These are phyloP conservation scores for Rhodocollybia butyracea DNA, from an alignment of 768 basidiomycete genomes.

Conservation along the genomic window DNA sequence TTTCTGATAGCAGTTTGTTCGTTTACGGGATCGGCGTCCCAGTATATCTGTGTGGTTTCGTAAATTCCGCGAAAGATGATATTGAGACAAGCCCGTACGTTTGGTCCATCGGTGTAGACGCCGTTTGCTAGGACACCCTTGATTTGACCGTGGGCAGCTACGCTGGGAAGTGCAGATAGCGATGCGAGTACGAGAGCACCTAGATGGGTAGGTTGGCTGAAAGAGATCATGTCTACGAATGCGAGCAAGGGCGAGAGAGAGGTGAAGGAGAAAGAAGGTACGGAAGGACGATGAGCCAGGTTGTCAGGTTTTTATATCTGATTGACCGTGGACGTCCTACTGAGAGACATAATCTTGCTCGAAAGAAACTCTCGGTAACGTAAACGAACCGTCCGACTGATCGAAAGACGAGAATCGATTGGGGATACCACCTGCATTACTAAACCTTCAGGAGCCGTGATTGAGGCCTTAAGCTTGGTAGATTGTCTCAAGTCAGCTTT, in stretches of 20 bases:
- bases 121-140: constrained; percentile 3
- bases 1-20: constrained; percentile 3
- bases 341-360: no score
- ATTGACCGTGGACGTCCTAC: no score
- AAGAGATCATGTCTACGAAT: background rate
- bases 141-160: background rate
- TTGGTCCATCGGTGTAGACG: background rate
- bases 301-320: no score
- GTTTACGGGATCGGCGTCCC: constrained; percentile 7
- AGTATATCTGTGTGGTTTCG: constrained; percentile 6
- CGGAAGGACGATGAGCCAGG: background rate
- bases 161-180: background rate
- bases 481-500: no score
- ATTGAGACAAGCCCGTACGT: background rate
- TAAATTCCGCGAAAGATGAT: background rate
- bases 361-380: no score
- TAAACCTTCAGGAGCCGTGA: no score
- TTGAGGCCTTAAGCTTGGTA: no score
- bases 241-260: background rate
- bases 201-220: background rate
- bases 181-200: background rate
- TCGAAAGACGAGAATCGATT: no score
- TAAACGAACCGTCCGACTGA: no score
- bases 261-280: background rate
- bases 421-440: no score